phyloP scores from a whole-genome alignment of 2,329 filamentous ascomycete species.

The Davidsoniella neocaledoniae region DNA sequence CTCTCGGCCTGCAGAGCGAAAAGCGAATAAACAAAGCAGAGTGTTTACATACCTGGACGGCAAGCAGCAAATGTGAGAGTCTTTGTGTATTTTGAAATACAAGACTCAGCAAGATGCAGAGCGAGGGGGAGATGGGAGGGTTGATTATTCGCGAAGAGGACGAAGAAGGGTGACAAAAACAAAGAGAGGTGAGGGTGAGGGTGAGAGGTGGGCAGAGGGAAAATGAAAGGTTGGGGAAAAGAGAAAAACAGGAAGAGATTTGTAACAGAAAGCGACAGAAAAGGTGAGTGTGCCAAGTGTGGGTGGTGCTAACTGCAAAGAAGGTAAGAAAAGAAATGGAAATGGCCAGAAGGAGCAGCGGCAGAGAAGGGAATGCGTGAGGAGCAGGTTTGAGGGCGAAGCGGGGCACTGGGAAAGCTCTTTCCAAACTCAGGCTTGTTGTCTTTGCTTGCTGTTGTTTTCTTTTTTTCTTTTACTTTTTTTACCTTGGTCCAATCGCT shows the following conservation, averaged over 20 bases:
- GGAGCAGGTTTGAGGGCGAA: conserved; percentile 12
- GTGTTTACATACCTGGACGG: conserved; percentile 12
- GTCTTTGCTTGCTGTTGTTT: neutral
- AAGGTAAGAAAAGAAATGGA: neutral
- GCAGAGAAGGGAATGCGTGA: conserved; percentile 14
- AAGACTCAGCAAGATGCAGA: neutral
- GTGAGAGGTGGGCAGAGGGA: conserved; percentile 7
- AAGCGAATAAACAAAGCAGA: conserved; percentile 14
- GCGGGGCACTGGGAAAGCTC: neutral
- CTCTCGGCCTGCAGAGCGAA: conserved; percentile 11
- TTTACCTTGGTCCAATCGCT: no score
- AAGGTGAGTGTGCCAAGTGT: conserved; percentile 4
- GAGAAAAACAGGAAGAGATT: conserved; percentile 13
- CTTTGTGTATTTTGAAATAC: no score
- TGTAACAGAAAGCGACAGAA: conserved; percentile 12
- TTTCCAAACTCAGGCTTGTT: neutral
- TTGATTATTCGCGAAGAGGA: neutral
- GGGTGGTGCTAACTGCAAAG: neutral
- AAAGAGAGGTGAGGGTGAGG: conserved; percentile 9
- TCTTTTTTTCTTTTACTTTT: no score
- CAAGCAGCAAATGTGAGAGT: neutral
- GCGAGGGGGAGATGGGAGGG: neutral
- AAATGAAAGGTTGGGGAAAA: conserved; percentile 6
- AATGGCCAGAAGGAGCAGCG: conserved; percentile 14
- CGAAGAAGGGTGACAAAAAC: neutral